These are phyloP conservation scores for Tieghemostelium lacteum DNA, from an alignment of 78 protist genomes.

Conservation along the genomic window DNA sequence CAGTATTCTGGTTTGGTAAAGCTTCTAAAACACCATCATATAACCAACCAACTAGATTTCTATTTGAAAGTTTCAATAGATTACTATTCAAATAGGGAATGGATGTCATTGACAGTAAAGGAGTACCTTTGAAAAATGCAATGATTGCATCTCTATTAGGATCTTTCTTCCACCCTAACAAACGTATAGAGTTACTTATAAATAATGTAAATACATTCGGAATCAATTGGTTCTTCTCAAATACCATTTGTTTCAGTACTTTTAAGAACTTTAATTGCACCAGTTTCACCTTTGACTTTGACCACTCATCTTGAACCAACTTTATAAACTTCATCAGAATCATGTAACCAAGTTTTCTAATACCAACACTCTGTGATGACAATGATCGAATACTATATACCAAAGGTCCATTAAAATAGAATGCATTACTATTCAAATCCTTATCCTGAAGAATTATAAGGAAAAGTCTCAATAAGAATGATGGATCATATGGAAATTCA, in stretches of 20 bases:
- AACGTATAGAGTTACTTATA: neutral
- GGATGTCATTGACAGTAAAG: neutral
- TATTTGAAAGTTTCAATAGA: neutral
- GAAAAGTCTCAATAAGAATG: slow-evolving; percentile 37
- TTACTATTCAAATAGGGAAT: slow-evolving; percentile 14
- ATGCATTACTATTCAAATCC: slow-evolving; percentile 12
- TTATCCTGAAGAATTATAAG: neutral
- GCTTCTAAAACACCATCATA: neutral
- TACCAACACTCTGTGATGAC: neutral
- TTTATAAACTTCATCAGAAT: slow-evolving; percentile 1
- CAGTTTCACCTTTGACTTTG: neutral
- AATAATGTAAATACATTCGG: slow-evolving; percentile 33
- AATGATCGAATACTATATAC: slow-evolving; percentile 27
- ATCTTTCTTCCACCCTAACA: neutral
- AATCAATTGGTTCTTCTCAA: slow-evolving; percentile 25
- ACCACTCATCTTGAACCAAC: neutral
- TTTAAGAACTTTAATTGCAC: neutral
- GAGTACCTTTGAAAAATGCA: slow-evolving; percentile 12
- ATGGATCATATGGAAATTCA: slow-evolving; percentile 55
- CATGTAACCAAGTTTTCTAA: slow-evolving; percentile 35
- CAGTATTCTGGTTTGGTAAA: slow-evolving; percentile 13
- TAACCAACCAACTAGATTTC: neutral
- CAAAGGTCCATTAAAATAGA: slow-evolving; percentile 63
- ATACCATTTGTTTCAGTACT: slow-evolving; percentile 7
- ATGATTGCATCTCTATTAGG: neutral